phyloP scores from a whole-genome alignment of 495 filamentous ascomycete genomes.

The Jackrogersella multiformis region DNA sequence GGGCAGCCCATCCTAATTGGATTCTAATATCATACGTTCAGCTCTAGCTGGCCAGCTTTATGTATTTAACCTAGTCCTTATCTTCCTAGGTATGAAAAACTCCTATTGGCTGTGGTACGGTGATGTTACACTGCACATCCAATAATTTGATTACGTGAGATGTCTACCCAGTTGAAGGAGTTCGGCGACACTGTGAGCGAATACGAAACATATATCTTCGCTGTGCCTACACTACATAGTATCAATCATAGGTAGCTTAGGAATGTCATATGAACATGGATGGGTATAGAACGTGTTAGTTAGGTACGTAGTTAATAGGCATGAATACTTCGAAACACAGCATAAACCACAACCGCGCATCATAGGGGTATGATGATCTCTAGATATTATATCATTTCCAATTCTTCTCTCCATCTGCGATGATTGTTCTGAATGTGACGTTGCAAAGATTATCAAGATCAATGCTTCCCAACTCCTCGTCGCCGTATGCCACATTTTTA shows the following conservation, averaged over 20 bases:
- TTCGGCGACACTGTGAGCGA: not conserved
- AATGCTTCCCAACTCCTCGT: not conserved
- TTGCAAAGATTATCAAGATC: not conserved
- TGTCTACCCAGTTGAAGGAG: not conserved
- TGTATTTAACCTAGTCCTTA: too few species aligned
- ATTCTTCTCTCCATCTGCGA: not conserved
- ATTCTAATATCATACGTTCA: too few species aligned
- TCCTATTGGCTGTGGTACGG: not conserved
- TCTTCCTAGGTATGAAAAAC: not conserved
- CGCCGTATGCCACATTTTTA: not conserved
- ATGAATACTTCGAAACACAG: too few species aligned
- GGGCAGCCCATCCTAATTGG: too few species aligned
- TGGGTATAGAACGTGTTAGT: too few species aligned
- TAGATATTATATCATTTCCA: not conserved
- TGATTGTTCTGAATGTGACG: not conserved
- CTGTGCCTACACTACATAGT: too few species aligned
- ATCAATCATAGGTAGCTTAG: too few species aligned
- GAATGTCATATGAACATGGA: too few species aligned
- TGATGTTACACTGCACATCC: not conserved
- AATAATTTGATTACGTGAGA: too few species aligned
- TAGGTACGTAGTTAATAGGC: too few species aligned
- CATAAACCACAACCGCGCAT: not conserved
- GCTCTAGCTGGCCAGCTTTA: too few species aligned
- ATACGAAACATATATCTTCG: too few species aligned
- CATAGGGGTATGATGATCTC: not conserved